These are phyloP conservation scores for Metschnikowia cubensis DNA, from an alignment of 805 yeast genomes.

Conservation along the genomic window DNA sequence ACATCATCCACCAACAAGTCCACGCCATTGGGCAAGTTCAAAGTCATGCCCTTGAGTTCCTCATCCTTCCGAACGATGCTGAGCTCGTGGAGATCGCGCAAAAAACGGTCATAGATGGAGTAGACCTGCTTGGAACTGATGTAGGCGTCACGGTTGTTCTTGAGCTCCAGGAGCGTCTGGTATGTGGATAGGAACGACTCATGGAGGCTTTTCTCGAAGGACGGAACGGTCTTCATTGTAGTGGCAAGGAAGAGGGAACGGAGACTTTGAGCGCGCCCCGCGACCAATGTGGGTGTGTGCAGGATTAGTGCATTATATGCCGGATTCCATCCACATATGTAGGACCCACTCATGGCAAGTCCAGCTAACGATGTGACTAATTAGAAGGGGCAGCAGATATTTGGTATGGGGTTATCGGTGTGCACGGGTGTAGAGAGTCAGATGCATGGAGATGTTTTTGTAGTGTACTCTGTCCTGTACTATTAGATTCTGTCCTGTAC, in stretches of 20 bases:
- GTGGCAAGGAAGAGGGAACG: constrained; percentile 1
- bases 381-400: no score
- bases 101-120: constrained; percentile 53
- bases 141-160: constrained; percentile 61
- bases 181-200: constrained; percentile 27
- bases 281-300: background rate
- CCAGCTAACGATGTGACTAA: no score
- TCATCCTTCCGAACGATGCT: constrained; percentile 49
- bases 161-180: constrained; percentile 33
- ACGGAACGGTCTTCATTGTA: constrained; percentile 25
- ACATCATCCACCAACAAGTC: constrained; percentile 82
- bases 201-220: constrained; percentile 32
- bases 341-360: no score
- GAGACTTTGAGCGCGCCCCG: constrained; percentile 1
- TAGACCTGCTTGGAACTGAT: constrained; percentile 68
- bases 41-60: constrained; percentile 35
- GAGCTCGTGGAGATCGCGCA: constrained; percentile 50
- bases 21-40: constrained; percentile 47
- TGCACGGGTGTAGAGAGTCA: no score
- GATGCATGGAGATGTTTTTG: no score
- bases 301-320: background rate
- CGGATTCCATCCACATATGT: background rate
- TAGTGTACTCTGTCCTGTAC: no score
- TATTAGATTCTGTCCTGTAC: no score
- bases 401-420: no score